phyloP scores from a whole-genome alignment of 768 basidiomycete genomes.

The Podaxis sp. region DNA sequence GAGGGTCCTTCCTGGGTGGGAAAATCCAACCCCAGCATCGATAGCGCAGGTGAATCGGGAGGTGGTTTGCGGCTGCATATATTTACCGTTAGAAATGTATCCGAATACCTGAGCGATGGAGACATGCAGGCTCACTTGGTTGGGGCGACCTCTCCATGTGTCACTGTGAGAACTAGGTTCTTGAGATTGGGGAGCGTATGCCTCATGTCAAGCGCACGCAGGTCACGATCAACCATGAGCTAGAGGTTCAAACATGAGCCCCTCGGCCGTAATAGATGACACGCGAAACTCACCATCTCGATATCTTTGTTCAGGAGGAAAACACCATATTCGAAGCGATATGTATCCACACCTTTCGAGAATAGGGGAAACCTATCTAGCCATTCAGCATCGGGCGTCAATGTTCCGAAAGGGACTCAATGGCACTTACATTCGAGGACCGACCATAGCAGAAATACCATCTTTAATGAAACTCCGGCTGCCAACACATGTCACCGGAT shows the following conservation, averaged over 20 bases:
- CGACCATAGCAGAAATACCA: conserved; percentile 92
- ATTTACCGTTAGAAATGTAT: conserved; percentile 4
- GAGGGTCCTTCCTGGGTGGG: conserved; percentile 21
- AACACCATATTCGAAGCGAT: conserved; percentile 96
- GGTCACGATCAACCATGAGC: conserved; percentile 89
- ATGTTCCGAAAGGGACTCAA: background rate
- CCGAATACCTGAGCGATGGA: background rate
- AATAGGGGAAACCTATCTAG: conserved; percentile 86
- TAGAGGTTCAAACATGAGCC: conserved; percentile 29
- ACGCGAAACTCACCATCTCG: conserved; percentile 67
- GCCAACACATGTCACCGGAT: conserved; percentile 88
- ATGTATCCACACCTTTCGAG: conserved; percentile 91
- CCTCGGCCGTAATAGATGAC: background rate
- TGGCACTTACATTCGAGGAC: conserved; percentile 79
- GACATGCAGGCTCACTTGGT: conserved; percentile 33
- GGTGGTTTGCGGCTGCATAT: conserved; percentile 13
- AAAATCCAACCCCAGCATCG: conserved; percentile 16
- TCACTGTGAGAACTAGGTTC: conserved; percentile 85
- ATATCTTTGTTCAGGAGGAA: conserved; percentile 97
- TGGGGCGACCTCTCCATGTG: conserved; percentile 58
- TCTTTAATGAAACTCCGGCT: conserved; percentile 91
- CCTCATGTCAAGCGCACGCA: conserved; percentile 88
- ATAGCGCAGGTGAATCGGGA: conserved; percentile 14
- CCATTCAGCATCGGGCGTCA: conserved; percentile 5
- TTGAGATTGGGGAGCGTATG: conserved; percentile 98